Base-by-base conservation (phyloP, 177 flowering plant genomes). In the Tripterygium wilfordii region DNA sequence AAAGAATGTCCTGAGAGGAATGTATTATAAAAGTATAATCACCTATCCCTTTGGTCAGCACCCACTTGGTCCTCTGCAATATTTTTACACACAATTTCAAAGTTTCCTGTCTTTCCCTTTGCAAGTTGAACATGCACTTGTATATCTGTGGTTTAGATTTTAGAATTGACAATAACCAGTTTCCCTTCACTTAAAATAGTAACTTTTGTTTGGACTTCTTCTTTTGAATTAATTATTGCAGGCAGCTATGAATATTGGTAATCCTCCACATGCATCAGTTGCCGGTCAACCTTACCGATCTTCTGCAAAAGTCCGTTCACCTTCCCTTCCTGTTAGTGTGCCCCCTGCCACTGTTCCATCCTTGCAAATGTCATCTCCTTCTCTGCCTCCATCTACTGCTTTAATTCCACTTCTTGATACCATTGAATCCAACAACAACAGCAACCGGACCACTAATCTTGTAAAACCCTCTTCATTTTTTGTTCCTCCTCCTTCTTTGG, bases 381-480 rank as follows among this genome's bases (percentile, higher is more conserved):
- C n/a, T 51, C 45, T 23, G 25, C 18, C 45, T 23, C 29, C 30
- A 23, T 38, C 78, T 18, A 39, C 74, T 51, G 65, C 79, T 39
- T 45, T 56, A 31, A 38, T 65, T 50, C 46, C 77, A 14, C 57
- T 59, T 16, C 61, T 46, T 49, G 77, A 73, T 60, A 51, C 48
- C 32, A 22, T 67, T 33, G 80, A 79, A 13, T 19, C 63, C 25
- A 51, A 47, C 35, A 58, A 48, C 46, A 64, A 28, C 44, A 69
- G 45, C 62, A 68, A 45, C 57, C 46, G 31, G 10, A 33, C 46
- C 12, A 41, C 78, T 28, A 78, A 72, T 68, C 88, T 81, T 35
- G 77, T 80, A 9, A 82, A 71, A 41, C 96, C 96, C 0, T 80
- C 75, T 26, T 58, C 77, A 18, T 83, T 79, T 56, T 75, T 67